Base-by-base conservation (phyloP, 441 rosid genomes). In the Raphanus hybrid region DNA sequence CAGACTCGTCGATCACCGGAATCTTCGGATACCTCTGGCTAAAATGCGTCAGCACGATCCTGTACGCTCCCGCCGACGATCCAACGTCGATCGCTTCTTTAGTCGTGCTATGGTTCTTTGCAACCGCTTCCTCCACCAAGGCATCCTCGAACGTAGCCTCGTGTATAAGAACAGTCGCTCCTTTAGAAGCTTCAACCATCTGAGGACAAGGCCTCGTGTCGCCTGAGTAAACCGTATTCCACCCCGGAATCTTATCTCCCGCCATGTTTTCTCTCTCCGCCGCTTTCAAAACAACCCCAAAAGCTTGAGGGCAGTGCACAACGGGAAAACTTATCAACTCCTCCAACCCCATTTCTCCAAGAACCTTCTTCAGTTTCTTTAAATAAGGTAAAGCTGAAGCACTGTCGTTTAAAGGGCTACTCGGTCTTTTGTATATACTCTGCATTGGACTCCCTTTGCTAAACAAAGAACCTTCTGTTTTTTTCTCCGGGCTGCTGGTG, bases 131-230 rank as follows among this genome's bases (percentile, higher is more conserved):
- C 12, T 93, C 99, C 76, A 85, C 83, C 90, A 5, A 37, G 3
- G 43, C 43, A 37, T 37, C 43, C 43, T 37, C 43, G 2, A 37
- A 37, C 43, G 43, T 37, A 9, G 43, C 43, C 97, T 95, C 97
- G 2, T 95, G 96, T 82, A 95, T 88, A 55, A 95, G 99, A 78
- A 92, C 86, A 15, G 98, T 91, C 14, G 98, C 98, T 54, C 92
- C 97, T 55, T 76, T 79, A 64, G 95, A 87, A 29, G 97, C 98
- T 81, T 91, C 93, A 18, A 89, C 78, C 43, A 93, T 83, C 60
- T 85, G 88, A 5, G 91, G 92, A 80, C 98, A 91, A 57, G 99
- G 99, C 82, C 99, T 91, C 9, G 99, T 91, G 84, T 95, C 99
- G 11, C 99, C 99, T 0, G 98, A 95, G 84, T 95, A 93, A 67